Percentiles rank a stretch among this genome's conserved stretches.
Conservation (phyloP, 495 filamentous ascomycete genomes). For the Podospora tetraspora region DNA sequence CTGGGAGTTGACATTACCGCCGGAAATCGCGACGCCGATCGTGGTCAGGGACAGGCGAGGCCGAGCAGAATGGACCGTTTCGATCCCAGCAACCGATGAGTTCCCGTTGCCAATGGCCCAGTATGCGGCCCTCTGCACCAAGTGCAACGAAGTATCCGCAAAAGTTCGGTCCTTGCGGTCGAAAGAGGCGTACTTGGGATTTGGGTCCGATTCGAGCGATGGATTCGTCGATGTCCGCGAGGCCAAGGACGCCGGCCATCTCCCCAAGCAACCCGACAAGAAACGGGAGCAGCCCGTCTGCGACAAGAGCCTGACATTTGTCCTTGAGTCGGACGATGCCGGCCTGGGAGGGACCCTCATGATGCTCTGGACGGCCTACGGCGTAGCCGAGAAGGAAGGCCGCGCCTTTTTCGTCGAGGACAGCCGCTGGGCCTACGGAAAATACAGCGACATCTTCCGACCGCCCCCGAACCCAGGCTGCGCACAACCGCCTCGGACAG, state of each 20-base stretch:
- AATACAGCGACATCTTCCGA: slow-evolving; percentile 61
- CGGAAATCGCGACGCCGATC: slow-evolving; percentile 54
- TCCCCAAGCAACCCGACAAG: slow-evolving; percentile 36
- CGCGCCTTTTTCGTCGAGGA: slow-evolving; percentile 73
- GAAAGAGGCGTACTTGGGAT: slow-evolving; percentile 32
- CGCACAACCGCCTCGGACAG: slow-evolving; percentile 53
- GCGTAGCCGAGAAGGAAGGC: slow-evolving; percentile 61
- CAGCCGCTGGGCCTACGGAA: slow-evolving; percentile 69
- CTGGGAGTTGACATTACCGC: slow-evolving; percentile 43
- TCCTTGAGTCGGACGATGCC: slow-evolving; percentile 60
- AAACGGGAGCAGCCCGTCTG: slow-evolving; percentile 43
- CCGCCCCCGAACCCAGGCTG: slow-evolving; percentile 53
- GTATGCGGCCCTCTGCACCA: slow-evolving; percentile 56
- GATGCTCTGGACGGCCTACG: slow-evolving; percentile 72
- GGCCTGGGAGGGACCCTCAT: slow-evolving; percentile 65
- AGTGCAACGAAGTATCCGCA: slow-evolving; percentile 50
- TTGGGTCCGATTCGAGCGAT: slow-evolving; percentile 56
- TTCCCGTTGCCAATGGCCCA: slow-evolving; percentile 57
- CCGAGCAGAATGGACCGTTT: slow-evolving; percentile 61
- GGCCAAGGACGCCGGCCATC: slow-evolving; percentile 51
- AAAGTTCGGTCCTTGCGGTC: slow-evolving; percentile 46
- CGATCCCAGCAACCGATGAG: slow-evolving; percentile 51
- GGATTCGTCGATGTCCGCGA: slow-evolving; percentile 64
- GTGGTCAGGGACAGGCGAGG: slow-evolving; percentile 53
- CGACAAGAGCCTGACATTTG: slow-evolving; percentile 61